Base-by-base conservation (phyloP, 2,329 filamentous ascomycete species). In the Penicillium verrucosum region DNA sequence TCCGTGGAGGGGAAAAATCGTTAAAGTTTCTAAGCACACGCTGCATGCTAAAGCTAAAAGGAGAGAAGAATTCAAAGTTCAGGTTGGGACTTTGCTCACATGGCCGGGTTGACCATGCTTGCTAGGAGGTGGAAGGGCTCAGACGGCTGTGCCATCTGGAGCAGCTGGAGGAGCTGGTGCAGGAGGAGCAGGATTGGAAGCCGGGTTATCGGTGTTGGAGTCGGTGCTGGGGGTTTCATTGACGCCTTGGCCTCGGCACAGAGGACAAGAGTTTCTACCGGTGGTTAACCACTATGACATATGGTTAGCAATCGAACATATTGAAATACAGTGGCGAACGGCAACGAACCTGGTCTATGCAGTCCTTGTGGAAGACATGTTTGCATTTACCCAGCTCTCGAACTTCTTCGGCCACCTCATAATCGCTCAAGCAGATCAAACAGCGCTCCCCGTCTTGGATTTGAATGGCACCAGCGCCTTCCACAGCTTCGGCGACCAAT, bases 291-390 rank as follows among this genome's bases (percentile, higher is more conserved):
- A 89, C 84, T 88, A 46, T 36, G 37, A 44, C 34, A 44, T 11
- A 38, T 43, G 45, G 61, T 79, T 60, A 80, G 72, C 23, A 44
- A 60, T 56, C 18, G 10, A 53, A 32, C 9, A 37, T 11, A 53
- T 51, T 10, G 50, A 18, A 37, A 49, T 21, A 52, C 43, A 66
- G 51, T 16, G n/a, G 10, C 12, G 38, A 29, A 25, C n/a, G 8
- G 8, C 38, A 68, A 66, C 80, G 66, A 76, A 87, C 85, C 79
- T 87, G 82, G 69, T 89, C 86, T 70, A 89, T 88, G 70, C 86
- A 89, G 63, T 87, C 82, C 61, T 80, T 81, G 72, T 89, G 86
- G 72, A 86, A 89, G 57, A 88, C 68, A 70, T 89, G 86, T 45
- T 81, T 81, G 74, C 86, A 89, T 68, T 84, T 85, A 56, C 79